Base-by-base conservation (phyloP, 768 basidiomycete species). In the Pleurotus cornucopiae region DNA sequence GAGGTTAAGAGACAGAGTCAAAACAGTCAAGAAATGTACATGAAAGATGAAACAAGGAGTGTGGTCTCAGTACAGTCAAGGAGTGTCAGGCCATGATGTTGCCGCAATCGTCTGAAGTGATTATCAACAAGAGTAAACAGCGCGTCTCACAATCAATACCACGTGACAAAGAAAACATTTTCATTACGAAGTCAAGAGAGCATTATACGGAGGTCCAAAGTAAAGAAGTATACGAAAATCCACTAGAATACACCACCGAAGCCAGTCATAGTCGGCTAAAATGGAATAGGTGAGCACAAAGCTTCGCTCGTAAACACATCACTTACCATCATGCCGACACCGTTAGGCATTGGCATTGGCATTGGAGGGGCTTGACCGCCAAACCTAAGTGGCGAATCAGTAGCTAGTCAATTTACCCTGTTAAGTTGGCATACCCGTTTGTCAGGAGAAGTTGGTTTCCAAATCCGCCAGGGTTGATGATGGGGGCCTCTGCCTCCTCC, bases 401-500 rank as follows among this genome's bases (percentile, higher is more conserved):
- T 57, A 37, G 54, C 23, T 55, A 57, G 61, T 54, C 65, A 40
- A 51, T 12, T 39, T 12, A 16, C 34, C 47, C 2, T 16, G 30
- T n/a, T 52, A 55, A 37, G 26, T 26, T 2, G 53, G 53, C 85
- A 60, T 79, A 86, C 72, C 88, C 89, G 62, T 90, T 88, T 26
- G 91, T 93, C 55, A 93, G 74, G 63, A 91, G 72, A 23, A 87
- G 68, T 48, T 77, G 76, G 56, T 72, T 76, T 25, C 85, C 79
- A 58, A 84, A 79, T 44, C 80, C 80, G 38, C 87, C 89, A 55
- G 91, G 90, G 67, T 93, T 94, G 73, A 96, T 91, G 62, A 96
- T 91, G 4, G 89, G 88, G 52, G 85, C 84, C 56, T 91, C 86
- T 11, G 91, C 83, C 63, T 96, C 94, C 48, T 85, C 85, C 68